Conservation (phyloP, 495 filamentous ascomycete species). For the Chaetomidium leptoderma region DNA sequence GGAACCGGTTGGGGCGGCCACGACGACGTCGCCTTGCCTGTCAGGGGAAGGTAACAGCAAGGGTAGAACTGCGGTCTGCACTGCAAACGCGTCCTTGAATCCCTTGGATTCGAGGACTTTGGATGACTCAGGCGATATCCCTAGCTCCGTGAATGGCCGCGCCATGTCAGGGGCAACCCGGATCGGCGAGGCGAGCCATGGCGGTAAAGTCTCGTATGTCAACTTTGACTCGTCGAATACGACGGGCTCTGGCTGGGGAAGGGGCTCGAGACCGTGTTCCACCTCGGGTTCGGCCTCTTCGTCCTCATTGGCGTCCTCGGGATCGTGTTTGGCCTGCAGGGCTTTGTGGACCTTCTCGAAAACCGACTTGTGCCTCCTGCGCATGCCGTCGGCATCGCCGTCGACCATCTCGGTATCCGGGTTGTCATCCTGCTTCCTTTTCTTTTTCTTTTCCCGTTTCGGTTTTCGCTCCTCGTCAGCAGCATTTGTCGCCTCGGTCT, state of each 20-base stretch:
- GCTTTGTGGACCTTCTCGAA: slow-evolving; percentile 49
- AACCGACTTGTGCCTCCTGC: slow-evolving; percentile 41
- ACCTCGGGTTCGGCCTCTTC: slow-evolving; percentile 37
- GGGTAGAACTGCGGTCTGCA: slow-evolving; percentile 78
- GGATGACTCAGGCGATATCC: slow-evolving; percentile 38
- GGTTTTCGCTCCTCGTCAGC: slow-evolving; percentile 1
- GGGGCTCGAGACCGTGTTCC: slow-evolving; percentile 64
- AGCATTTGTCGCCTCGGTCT: neutral
- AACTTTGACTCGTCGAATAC: slow-evolving; percentile 49
- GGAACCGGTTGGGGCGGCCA: slow-evolving; percentile 87
- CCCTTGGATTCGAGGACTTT: slow-evolving; percentile 59
- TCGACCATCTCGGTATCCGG: slow-evolving; percentile 13
- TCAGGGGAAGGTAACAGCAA: slow-evolving; percentile 59
- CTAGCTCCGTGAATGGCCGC: slow-evolving; percentile 58
- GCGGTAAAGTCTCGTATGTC: slow-evolving; percentile 54
- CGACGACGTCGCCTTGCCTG: slow-evolving; percentile 68
- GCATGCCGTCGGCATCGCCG: slow-evolving; percentile 25
- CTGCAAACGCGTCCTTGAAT: slow-evolving; percentile 73
- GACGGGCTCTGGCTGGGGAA: slow-evolving; percentile 69
- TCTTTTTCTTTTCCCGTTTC: slow-evolving; percentile 37
- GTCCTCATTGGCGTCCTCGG: slow-evolving; percentile 25
- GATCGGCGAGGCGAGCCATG: slow-evolving; percentile 73
- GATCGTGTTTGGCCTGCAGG: slow-evolving; percentile 28
- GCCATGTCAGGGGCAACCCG: slow-evolving; percentile 54
- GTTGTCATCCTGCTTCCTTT: slow-evolving; percentile 26